Evolutionary conservation across 2,329 filamentous ascomycete species (phyloP).

Genomic region (Bipolaris oryzae): DNA sequence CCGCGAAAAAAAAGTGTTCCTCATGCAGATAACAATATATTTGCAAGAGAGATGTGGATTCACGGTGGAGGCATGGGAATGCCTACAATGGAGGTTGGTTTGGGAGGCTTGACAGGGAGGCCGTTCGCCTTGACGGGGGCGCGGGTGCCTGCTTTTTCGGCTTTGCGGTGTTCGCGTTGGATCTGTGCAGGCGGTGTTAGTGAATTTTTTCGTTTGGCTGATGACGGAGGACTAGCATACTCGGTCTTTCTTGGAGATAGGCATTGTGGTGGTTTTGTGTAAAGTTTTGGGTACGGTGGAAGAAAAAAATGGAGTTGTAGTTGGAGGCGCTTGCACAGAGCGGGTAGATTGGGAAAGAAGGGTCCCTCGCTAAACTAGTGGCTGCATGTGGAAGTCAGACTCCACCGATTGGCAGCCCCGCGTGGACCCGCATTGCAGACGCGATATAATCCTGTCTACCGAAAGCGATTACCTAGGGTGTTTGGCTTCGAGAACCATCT

Average conservation of each 20-base stretch:
- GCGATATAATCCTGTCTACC: neutral
- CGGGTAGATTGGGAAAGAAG: constrained; percentile 5
- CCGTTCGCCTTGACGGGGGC: constrained; percentile 62
- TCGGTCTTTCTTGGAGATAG: constrained; percentile 58
- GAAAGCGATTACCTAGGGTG: too few species aligned
- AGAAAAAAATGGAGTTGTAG: constrained; percentile 8
- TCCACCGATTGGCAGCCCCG: neutral
- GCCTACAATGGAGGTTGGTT: constrained; percentile 58
- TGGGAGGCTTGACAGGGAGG: constrained; percentile 60
- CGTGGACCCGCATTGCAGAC: neutral
- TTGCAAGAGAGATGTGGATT: constrained; percentile 13
- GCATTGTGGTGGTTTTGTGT: constrained; percentile 44
- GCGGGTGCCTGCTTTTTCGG: constrained; percentile 61
- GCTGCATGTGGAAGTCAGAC: constrained; percentile 1
- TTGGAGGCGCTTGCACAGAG: constrained; percentile 1
- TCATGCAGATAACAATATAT: too few species aligned
- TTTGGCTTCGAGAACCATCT: too few species aligned
- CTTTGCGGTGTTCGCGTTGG: constrained; percentile 61
- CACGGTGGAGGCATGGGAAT: neutral
- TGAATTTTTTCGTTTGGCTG: constrained; percentile 1
- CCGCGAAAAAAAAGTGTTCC: too few species aligned
- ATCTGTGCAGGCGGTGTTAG: constrained; percentile 47
- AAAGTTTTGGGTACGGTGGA: neutral
- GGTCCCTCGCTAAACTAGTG: constrained; percentile 12
- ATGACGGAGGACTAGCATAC: constrained; percentile 26